A percentile compares a stretch with the other conserved stretches of the same genome.
phyloP scores from a whole-genome alignment of 1,139 yeast species.

The Debaryomyces sp. region DNA sequence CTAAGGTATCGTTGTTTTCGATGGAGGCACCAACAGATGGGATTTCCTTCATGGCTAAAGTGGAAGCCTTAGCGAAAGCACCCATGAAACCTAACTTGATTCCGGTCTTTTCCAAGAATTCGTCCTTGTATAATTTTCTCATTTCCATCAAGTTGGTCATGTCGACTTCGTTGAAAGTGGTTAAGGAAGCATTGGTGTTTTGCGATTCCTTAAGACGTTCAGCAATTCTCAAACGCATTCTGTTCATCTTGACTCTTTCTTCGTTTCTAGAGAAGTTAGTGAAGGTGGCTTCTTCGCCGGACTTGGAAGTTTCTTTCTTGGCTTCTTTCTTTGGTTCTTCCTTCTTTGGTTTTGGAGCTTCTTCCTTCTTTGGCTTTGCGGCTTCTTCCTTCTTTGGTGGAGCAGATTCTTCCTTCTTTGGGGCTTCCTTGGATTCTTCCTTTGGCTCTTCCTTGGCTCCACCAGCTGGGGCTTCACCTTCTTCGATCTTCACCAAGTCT shows the following conservation, averaged over 20 bases:
- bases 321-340: conserved; percentile 11
- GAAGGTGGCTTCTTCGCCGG: conserved; percentile 44
- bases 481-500: conserved; percentile 85
- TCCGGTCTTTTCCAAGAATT: conserved; percentile 90
- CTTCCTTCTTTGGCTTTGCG: conserved; percentile 29
- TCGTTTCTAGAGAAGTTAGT: conserved; percentile 81
- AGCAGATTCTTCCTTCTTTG: conserved; percentile 22
- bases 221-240: conserved; percentile 99
- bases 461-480: conserved; percentile 81
- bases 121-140: conserved; percentile 97
- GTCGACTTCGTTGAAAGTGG: conserved; percentile 98
- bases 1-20: conserved; percentile 90
- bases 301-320: conserved; percentile 27
- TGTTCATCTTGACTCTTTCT: conserved; percentile 96
- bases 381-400: conserved; percentile 24
- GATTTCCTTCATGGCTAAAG: conserved; percentile 90
- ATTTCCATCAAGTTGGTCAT: conserved; percentile 91
- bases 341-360: conserved; percentile 25
- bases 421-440: conserved; percentile 28
- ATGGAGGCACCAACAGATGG: conserved; percentile 97
- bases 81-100: conserved; percentile 99
- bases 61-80: conserved; percentile 91
- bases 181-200: conserved; percentile 97
- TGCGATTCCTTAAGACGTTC: conserved; percentile 99
- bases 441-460: conserved; percentile 45